Conservation (phyloP, 805 yeast genomes). For the Wickerhamiella kazuoi region DNA sequence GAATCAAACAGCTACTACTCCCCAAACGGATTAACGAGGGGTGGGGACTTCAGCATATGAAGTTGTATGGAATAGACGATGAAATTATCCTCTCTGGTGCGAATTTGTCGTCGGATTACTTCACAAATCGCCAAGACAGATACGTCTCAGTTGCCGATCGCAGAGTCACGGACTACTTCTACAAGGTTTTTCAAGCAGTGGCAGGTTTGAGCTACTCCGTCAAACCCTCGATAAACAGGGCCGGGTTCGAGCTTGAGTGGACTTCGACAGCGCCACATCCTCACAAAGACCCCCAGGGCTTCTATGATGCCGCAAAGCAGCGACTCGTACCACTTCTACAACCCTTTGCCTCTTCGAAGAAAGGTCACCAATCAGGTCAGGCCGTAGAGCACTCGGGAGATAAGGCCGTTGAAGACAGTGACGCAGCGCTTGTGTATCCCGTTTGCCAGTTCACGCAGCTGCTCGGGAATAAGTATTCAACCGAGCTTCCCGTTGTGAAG, state of each 20-base stretch:
- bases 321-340: slow-evolving; percentile 42
- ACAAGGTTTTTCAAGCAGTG: slow-evolving; percentile 47
- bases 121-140: slow-evolving; percentile 87
- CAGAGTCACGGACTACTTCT: slow-evolving; percentile 53
- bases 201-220: slow-evolving; percentile 56
- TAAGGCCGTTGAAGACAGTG: slow-evolving; percentile 6
- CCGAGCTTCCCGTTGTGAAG: not conserved
- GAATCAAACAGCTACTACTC: slow-evolving; percentile 41
- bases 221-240: slow-evolving; percentile 23
- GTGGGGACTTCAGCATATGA: slow-evolving; percentile 90
- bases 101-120: slow-evolving; percentile 77
- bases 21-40: slow-evolving; percentile 86
- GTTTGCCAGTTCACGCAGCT: slow-evolving; percentile 83
- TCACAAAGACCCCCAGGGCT: slow-evolving; percentile 21
- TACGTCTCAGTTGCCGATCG: slow-evolving; percentile 54
- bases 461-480: slow-evolving; percentile 24
- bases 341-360: slow-evolving; percentile 12
- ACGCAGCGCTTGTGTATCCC: slow-evolving; percentile 52
- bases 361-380: not conserved
- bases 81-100: slow-evolving; percentile 84
- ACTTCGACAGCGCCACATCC: slow-evolving; percentile 60
- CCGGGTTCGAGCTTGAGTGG: slow-evolving; percentile 46
- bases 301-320: slow-evolving; percentile 27
- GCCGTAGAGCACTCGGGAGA: not conserved
- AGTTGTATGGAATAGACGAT: slow-evolving; percentile 84